Conservation (phyloP, 306 rosid genomes). For the Inga laurina region DNA sequence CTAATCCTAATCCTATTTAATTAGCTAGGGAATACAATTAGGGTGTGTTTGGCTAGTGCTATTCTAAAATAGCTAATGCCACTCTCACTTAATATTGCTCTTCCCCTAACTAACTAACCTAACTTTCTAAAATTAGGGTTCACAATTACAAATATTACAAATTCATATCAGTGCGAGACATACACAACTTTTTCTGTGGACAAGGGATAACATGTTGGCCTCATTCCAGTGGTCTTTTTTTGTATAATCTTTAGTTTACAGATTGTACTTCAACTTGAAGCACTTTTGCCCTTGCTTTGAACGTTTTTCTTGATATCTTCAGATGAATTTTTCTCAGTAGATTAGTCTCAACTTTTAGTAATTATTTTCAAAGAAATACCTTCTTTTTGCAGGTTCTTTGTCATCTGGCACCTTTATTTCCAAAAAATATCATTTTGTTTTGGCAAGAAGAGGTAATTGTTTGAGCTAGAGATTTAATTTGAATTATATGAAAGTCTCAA, state of each 20-base stretch:
- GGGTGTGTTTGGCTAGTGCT: too few species aligned
- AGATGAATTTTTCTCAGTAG: constrained; percentile 18
- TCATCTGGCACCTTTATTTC: constrained; percentile 86
- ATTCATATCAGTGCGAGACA: neutral
- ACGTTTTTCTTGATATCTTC: constrained; percentile 19
- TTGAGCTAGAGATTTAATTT: constrained; percentile 23
- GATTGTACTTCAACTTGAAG: constrained; percentile 13
- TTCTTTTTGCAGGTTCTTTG: constrained; percentile 73
- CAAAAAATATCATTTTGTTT: constrained; percentile 74
- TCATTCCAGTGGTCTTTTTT: neutral
- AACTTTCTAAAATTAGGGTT: too few species aligned
- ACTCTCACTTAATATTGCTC: too few species aligned
- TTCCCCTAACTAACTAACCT: too few species aligned
- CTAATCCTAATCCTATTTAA: too few species aligned
- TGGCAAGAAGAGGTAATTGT: constrained; percentile 97
- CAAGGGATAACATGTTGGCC: neutral
- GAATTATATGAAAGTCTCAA: constrained; percentile 8
- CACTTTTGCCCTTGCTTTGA: constrained; percentile 9
- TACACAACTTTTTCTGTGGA: neutral
- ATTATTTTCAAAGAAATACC: constrained; percentile 23
- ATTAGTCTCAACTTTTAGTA: neutral
- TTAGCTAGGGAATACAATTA: too few species aligned
- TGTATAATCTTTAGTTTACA: neutral
- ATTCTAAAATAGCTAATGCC: too few species aligned
- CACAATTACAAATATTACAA: too few species aligned